Evolutionary conservation across 164 flowering plant species (phyloP).

Genomic region (Annona cherimola): DNA sequence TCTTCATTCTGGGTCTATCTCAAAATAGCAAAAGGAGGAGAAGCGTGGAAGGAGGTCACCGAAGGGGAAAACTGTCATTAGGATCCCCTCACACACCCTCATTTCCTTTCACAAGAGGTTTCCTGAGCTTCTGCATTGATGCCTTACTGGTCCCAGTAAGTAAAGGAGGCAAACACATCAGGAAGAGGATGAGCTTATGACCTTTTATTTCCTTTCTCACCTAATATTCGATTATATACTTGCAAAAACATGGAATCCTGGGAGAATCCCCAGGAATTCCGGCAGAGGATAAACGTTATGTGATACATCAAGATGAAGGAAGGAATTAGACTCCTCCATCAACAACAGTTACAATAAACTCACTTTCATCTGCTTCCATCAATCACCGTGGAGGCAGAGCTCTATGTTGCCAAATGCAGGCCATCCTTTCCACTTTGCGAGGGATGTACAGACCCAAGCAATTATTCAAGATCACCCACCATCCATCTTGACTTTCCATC

Average conservation of each 20-base stretch:
- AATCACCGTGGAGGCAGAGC: neutral
- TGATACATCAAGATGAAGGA: neutral
- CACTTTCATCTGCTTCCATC: constrained; percentile 1
- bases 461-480: constrained; percentile 1
- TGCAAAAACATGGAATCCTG: constrained; percentile 15
- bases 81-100: neutral
- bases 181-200: neutral
- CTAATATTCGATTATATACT: neutral
- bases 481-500: constrained; percentile 1
- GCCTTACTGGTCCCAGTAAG: too few species aligned
- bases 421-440: neutral
- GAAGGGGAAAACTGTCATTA: neutral
- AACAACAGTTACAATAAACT: neutral
- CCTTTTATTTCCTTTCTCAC: constrained; percentile 9
- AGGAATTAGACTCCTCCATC: constrained; percentile 1
- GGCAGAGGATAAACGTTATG: neutral
- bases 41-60: too few species aligned
- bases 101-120: neutral
- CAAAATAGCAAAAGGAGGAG: too few species aligned
- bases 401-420: neutral
- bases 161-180: neutral
- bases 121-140: too few species aligned
- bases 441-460: neutral
- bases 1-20: too few species aligned
- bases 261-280: constrained; percentile 5